phyloP scores from a whole-genome alignment of 1,284 basidiomycete genomes.

The Laetiporus sulphureus region DNA sequence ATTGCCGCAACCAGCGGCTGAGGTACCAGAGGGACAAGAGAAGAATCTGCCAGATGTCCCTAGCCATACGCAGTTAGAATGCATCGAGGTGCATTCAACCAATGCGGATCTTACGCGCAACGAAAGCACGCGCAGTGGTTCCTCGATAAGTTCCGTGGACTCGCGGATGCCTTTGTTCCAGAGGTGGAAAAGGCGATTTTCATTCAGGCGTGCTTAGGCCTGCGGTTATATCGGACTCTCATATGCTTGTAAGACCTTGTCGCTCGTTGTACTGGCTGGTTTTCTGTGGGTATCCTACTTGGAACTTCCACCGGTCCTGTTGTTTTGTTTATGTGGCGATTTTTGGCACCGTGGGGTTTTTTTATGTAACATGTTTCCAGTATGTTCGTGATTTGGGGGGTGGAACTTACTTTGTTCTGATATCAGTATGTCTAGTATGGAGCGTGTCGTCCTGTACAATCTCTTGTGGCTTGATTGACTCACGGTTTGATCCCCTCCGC shows the following conservation, averaged over 20 bases:
- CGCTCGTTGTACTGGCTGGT: neutral
- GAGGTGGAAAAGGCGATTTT: no score
- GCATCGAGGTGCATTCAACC: no score
- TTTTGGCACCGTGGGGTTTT: neutral
- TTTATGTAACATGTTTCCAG: neutral
- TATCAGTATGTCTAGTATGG: no score
- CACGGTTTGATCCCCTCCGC: no score
- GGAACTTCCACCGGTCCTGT: neutral
- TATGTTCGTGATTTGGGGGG: neutral
- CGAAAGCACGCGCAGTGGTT: no score
- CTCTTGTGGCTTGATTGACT: no score
- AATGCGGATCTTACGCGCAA: no score
- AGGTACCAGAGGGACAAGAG: constrained; percentile 1
- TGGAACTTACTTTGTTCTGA: neutral
- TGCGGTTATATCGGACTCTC: no score
- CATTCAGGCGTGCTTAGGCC: no score
- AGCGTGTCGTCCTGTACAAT: no score
- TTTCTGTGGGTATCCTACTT: neutral
- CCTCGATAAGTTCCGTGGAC: no score
- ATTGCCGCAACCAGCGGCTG: constrained; percentile 10
- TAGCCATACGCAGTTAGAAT: neutral
- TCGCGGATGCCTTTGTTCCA: no score
- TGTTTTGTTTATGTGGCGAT: neutral
- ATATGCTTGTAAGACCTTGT: neutral
- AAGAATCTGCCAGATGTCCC: constrained; percentile 2